Conservation (phyloP, 2,329 filamentous ascomycete genomes). For the Colletotrichum salicis region DNA sequence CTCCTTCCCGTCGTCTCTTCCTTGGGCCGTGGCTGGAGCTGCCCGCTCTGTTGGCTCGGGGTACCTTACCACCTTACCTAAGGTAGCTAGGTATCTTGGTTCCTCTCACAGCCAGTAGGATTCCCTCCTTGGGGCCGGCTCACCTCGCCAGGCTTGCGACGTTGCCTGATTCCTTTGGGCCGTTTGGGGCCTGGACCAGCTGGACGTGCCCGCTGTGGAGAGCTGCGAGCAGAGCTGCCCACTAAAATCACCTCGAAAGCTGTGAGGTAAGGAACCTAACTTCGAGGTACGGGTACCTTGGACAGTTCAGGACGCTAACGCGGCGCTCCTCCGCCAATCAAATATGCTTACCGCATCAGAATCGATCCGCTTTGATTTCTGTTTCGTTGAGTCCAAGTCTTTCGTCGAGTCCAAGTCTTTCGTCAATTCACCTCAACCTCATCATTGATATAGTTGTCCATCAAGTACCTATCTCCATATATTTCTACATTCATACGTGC, state of each 20-base stretch:
- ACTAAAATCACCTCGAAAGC: constrained; percentile 3
- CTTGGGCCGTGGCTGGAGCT: constrained; percentile 12
- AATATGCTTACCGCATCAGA: background rate
- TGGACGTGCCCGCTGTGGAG: constrained; percentile 26
- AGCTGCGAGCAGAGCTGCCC: background rate
- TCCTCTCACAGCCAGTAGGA: constrained; percentile 25
- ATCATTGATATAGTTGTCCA: too few species aligned
- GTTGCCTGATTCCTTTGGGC: constrained; percentile 27
- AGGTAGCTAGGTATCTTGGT: background rate
- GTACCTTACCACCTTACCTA: background rate
- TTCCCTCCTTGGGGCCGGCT: constrained; percentile 13
- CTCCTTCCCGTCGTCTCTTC: background rate
- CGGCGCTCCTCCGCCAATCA: constrained; percentile 24
- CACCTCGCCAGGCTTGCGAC: constrained; percentile 19
- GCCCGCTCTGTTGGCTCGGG: constrained; percentile 23
- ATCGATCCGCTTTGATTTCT: constrained; percentile 7
- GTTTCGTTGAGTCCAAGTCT: constrained; percentile 29
- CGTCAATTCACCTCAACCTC: background rate
- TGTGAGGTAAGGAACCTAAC: background rate
- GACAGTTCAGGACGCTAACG: background rate
- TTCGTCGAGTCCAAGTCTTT: constrained; percentile 9
- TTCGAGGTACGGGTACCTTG: background rate
- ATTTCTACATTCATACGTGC: too few species aligned
- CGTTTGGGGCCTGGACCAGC: constrained; percentile 19
- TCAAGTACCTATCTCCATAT: background rate